Conservation (phyloP, 1,284 basidiomycete genomes). For the Tilletia walkeri region DNA sequence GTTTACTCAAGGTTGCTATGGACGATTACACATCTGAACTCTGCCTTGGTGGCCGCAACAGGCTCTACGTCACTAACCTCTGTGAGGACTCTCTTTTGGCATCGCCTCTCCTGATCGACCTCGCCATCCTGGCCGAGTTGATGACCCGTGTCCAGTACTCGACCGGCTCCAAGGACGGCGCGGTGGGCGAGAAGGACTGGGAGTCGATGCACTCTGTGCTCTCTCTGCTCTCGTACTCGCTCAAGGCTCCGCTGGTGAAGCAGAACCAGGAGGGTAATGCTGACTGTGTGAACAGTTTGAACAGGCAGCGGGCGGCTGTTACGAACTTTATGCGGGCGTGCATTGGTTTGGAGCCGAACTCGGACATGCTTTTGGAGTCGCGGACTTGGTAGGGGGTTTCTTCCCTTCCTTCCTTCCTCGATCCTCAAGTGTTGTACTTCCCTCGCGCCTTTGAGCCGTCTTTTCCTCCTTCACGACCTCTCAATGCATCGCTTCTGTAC, state of each 20-base stretch:
- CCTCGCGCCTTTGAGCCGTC: too few relatives aligned
- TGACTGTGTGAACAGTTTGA: constrained; percentile 91
- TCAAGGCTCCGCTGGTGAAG: constrained; percentile 97
- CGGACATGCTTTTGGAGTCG: constrained; percentile 51
- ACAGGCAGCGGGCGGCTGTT: constrained; percentile 88
- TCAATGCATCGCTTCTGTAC: too few relatives aligned
- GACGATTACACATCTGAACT: constrained; percentile 97
- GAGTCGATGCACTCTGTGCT: constrained; percentile 54
- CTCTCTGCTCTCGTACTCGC: constrained; percentile 56
- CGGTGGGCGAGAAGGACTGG: constrained; percentile 48
- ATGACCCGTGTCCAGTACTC: constrained; percentile 82
- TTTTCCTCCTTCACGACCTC: too few relatives aligned
- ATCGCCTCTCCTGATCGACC: constrained; percentile 90
- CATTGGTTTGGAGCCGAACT: constrained; percentile 51
- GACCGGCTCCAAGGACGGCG: constrained; percentile 58
- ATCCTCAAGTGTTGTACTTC: too few relatives aligned
- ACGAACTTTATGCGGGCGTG: constrained; percentile 77
- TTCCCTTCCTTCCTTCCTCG: background rate
- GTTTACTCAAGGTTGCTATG: constrained; percentile 67
- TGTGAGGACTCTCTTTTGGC: constrained; percentile 86
- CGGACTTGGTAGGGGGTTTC: constrained; percentile 37
- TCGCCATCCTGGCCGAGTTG: constrained; percentile 89
- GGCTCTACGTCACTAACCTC: constrained; percentile 41
- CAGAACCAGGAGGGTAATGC: constrained; percentile 64
- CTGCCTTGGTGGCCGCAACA: constrained; percentile 63